phyloP scores from a whole-genome alignment of 805 yeast species.

The Barnettozyma populi region DNA sequence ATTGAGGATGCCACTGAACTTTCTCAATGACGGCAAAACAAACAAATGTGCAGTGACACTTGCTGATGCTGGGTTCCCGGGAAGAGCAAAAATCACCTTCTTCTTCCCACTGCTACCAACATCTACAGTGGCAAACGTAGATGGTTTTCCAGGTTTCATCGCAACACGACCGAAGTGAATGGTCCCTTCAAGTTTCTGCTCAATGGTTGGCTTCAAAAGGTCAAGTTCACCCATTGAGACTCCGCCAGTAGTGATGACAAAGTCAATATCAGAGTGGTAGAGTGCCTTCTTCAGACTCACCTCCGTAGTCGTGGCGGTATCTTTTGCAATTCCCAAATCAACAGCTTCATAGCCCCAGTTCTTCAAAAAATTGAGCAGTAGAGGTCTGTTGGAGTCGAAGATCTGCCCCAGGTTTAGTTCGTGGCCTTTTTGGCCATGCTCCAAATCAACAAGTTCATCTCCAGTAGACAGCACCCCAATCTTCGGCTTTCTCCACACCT shows the following conservation, averaged over 20 bases:
- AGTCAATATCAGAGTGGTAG: conserved; percentile 29
- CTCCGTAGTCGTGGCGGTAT: conserved; percentile 28
- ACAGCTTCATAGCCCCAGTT: conserved; percentile 33
- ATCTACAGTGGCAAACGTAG: conserved; percentile 45
- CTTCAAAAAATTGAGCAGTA: conserved; percentile 33
- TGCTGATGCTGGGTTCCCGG: conserved; percentile 55
- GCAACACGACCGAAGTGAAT: conserved; percentile 51
- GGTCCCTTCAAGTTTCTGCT: conserved; percentile 34
- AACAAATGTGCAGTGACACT: conserved; percentile 42
- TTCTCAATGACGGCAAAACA: conserved; percentile 39
- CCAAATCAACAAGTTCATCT: conserved; percentile 40
- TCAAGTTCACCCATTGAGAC: conserved; percentile 58
- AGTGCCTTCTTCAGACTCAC: conserved; percentile 22
- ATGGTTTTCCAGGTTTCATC: conserved; percentile 59
- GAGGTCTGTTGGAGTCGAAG: conserved; percentile 46
- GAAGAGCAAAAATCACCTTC: conserved; percentile 42
- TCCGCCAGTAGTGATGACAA: conserved; percentile 48
- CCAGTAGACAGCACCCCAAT: conserved; percentile 49
- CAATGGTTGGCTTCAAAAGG: conserved; percentile 44
- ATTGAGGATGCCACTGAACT: conserved; percentile 30
- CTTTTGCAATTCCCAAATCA: conserved; percentile 49
- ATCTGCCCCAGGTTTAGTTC: conserved; percentile 37
- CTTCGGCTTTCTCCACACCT: conserved; percentile 36
- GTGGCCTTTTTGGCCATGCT: conserved; percentile 2
- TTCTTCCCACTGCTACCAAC: conserved; percentile 20